Base-by-base conservation (phyloP, 768 basidiomycete species). In the Agaricus sinodeliciosus region DNA sequence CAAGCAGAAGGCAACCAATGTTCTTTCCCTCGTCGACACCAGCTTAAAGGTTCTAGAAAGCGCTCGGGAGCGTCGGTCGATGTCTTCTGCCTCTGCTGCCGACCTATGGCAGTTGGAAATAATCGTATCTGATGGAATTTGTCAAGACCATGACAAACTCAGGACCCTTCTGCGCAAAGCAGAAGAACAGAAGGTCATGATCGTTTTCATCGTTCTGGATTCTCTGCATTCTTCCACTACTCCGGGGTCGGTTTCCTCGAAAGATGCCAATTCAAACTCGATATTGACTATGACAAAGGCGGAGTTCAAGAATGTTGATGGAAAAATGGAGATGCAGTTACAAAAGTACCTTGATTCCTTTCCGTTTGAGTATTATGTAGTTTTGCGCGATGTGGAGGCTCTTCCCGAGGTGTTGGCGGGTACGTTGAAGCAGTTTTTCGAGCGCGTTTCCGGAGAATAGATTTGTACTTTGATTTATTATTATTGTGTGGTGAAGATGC, bases 101-200 rank as follows among this genome's bases (percentile, higher is more conserved):
- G 94, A 98, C 57, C 73, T 99, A 19, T 98, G 96, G 96, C 96
- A 99, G 65, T 78, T 99, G 49, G 82, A 97, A 67, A 90, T 98
- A 70, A 96, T 99, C 75, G 92, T 99, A 56, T 97, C 94, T 13
- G 96, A 99, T 62, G 96, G 96, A n/a, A 88, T 97, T 59, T 98
- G 94, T 64, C 93, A 98, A 65, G 90, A 96, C 63, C 94, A 97
- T 67, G 89, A 94, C 39, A 76, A 78, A 59, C 75, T 99, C 46
- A 82, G 87, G 35, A 82, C 83, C 2, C 68, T 90, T 26, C 73
- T 99, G 16, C 76, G 96, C 34, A 82, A 80, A 58, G 96, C 95
- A 3, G 82, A 87, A 59, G 94, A 90, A 60, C 90, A 93, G 66
- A 78, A 86, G 26, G 85, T 98, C 60, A 86, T 98, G 87, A 80